phyloP scores from a whole-genome alignment of 768 basidiomycete genomes.

The Mycena pura region DNA sequence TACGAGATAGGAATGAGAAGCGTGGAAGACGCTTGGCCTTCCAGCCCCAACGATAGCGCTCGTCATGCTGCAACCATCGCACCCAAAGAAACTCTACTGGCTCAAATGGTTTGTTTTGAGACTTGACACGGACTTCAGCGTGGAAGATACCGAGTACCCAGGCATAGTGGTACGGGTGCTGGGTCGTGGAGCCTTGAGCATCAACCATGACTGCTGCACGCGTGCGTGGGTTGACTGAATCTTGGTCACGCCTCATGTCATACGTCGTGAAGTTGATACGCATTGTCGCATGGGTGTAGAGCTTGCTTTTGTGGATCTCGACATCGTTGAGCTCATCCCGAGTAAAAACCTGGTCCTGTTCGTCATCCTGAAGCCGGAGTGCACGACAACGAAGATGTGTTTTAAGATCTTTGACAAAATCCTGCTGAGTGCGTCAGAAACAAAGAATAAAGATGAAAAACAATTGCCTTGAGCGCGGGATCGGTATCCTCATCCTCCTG shows the following conservation, averaged over 20 bases:
- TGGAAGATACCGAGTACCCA: background rate
- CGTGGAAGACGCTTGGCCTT: background rate
- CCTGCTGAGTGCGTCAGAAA: background rate
- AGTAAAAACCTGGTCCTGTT: background rate
- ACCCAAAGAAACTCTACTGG: slow-evolving; percentile 3
- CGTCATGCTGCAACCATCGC: background rate
- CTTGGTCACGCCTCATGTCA: background rate
- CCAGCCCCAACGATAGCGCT: background rate
- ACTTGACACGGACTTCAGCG: background rate
- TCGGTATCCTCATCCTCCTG: background rate
- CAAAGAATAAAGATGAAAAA: no score
- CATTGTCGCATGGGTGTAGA: background rate
- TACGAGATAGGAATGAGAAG: background rate
- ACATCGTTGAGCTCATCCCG: slow-evolving; percentile 3
- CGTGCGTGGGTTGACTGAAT: background rate
- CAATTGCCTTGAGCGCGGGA: background rate
- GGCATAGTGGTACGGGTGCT: slow-evolving; percentile 1
- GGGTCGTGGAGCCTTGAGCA: background rate
- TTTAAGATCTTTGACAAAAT: background rate
- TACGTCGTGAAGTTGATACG: slow-evolving; percentile 7
- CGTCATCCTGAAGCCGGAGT: background rate
- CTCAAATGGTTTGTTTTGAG: background rate
- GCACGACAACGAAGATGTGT: background rate
- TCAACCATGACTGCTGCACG: background rate
- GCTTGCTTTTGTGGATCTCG: background rate